Base-by-base conservation (phyloP, 2,329 filamentous ascomycete species). In the Ophiostoma quercus region DNA sequence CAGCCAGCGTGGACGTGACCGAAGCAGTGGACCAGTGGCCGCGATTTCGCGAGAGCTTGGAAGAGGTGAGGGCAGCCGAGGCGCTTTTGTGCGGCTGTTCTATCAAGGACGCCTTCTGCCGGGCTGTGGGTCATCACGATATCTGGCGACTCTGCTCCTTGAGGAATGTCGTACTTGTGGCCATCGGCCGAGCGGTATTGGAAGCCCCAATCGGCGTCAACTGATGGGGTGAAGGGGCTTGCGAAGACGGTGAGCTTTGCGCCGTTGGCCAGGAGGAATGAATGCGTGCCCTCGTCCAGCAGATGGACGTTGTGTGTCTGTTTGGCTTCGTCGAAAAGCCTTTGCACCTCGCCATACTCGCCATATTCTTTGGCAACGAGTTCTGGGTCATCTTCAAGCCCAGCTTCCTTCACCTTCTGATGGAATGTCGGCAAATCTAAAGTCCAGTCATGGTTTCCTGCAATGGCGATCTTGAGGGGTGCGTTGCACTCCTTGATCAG, bases 401-500 rank as follows among this genome's bases (percentile, higher is more conserved):
- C 54, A 1, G 73, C 67, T 3, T 74, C 68, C 5, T 41, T 67
- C 1, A 71, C 69, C 25, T 76, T 74, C 11, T 72, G 41, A 39
- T 76, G 72, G 68, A 81, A 84, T 0, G 74, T 73, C 0, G 75
- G 74, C 1, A 54, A n/a, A 67, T 78, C 75, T 1, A 83, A 76
- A 0, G 77, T 81, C 66, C 81, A 79, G 73, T 87, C 84, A 73
- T 87, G 84, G 71, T 86, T 87, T 1, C 85, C 84, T 1, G 84
- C 80, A 71, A 87, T 86, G 62, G 82, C 79, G 3, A 87, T 77
- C 72, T 86, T 87, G 7, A 87, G 77, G 0, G 82, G 81, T 1
- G 84, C 83, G 6, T 79, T 73, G n/a, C 85, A 74, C 1, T 70
- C 68, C 4, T 78, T 74, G 4, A 87, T 76, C 51, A 82, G 75